phyloP scores from a whole-genome alignment of 2,329 filamentous ascomycete species.

The Sporothrix protearum region DNA sequence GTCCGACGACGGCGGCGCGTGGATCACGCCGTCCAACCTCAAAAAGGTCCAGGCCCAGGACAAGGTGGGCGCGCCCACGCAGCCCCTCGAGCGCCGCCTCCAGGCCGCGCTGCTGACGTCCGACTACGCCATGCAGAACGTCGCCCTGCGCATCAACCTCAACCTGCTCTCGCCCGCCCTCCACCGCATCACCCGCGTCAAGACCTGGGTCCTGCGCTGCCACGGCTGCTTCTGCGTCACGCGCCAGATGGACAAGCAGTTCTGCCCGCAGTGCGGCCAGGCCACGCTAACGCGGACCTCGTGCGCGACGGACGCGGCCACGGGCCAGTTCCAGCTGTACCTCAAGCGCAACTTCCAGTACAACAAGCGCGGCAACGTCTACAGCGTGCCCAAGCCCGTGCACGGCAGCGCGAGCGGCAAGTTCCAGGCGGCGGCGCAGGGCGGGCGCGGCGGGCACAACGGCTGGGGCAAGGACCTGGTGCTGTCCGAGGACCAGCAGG shows the following conservation, averaged over 20 bases:
- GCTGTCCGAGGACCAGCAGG: conserved; percentile 89
- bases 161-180: conserved; percentile 65
- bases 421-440: conserved; percentile 46
- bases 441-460: conserved; percentile 67
- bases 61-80: conserved; percentile 45
- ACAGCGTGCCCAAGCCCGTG: conserved; percentile 86
- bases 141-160: conserved; percentile 89
- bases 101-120: conserved; percentile 90
- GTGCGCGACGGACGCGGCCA: conserved; percentile 71
- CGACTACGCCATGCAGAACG: conserved; percentile 98
- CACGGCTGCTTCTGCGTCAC: conserved; percentile 87
- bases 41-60: conserved; percentile 76
- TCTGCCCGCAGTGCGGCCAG: conserved; percentile 88
- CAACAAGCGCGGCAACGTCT: conserved; percentile 90
- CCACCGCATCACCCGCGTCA: conserved; percentile 76
- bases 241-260: conserved; percentile 82
- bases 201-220: conserved; percentile 86
- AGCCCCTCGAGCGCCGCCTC: conserved; percentile 60
- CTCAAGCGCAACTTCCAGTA: conserved; percentile 94
- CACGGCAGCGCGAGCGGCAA: conserved; percentile 79
- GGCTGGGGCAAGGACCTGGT: conserved; percentile 85
- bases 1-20: conserved; percentile 54
- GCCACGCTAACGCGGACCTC: conserved; percentile 78
- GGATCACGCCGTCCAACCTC: conserved; percentile 93
- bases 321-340: conserved; percentile 79